Evolutionary conservation across 2,329 filamentous ascomycete genomes (phyloP).

Genomic region (Fusarium sp.): DNA sequence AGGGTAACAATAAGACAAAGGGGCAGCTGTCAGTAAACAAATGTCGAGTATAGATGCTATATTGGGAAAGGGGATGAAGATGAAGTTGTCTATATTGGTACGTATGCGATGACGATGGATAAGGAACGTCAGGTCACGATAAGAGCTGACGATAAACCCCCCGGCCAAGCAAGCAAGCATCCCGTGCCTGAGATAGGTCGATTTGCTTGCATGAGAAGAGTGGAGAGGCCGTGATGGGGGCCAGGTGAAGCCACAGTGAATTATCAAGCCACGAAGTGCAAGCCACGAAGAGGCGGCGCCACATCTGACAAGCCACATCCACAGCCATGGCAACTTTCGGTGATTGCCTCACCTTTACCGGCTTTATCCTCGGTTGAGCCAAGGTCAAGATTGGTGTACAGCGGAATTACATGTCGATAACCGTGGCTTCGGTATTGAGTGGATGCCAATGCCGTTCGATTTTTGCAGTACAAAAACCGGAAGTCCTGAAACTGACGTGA

Average conservation of each 20-base stretch:
- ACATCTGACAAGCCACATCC: background rate
- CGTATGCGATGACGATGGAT: conserved; percentile 23
- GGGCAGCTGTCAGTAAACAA: conserved; percentile 13
- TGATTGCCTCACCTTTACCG: conserved; percentile 1
- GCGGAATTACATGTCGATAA: background rate
- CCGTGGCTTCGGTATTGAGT: background rate
- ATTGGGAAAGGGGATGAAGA: conserved; percentile 8
- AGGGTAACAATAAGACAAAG: background rate
- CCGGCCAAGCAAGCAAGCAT: background rate
- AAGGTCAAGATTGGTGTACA: background rate
- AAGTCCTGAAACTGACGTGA: background rate
- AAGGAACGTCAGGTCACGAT: conserved; percentile 13
- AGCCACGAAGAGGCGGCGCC: background rate
- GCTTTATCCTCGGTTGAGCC: conserved; percentile 1
- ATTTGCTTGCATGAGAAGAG: conserved; percentile 26
- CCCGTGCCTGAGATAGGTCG: conserved; percentile 6
- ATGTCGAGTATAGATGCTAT: conserved; percentile 12
- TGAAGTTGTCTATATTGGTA: conserved; percentile 4
- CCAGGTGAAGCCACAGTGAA: conserved; percentile 8
- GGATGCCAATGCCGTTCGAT: background rate
- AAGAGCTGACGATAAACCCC: conserved; percentile 27
- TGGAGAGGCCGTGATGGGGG: conserved; percentile 15
- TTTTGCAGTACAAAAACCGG: background rate
- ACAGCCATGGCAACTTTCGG: background rate
- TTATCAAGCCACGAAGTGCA: background rate